Conservation (phyloP, 805 yeast species). For the Wickerhamomyces pijperi region DNA sequence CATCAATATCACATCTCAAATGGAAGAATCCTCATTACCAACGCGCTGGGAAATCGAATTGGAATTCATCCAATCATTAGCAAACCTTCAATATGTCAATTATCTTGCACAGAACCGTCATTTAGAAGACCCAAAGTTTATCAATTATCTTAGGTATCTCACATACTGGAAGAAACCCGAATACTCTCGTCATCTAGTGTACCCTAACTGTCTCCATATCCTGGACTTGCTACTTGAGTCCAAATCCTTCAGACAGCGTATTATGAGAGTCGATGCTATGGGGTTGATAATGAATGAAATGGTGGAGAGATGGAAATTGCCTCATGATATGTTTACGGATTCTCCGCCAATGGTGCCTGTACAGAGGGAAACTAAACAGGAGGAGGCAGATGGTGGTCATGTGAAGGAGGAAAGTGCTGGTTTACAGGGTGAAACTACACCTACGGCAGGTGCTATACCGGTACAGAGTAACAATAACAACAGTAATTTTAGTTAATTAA, state of each 20-base stretch:
- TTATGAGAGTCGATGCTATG: slow-evolving; percentile 45
- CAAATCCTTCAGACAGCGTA: slow-evolving; percentile 41
- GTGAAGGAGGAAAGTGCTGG: too few relatives aligned
- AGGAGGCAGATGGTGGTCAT: too few relatives aligned
- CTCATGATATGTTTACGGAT: slow-evolving; percentile 5
- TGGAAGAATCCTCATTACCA: slow-evolving; percentile 28
- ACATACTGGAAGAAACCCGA: slow-evolving; percentile 78
- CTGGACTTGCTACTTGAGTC: slow-evolving; percentile 34
- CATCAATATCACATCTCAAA: too few relatives aligned
- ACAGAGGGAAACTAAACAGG: slow-evolving; percentile 1
- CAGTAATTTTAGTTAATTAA: too few relatives aligned
- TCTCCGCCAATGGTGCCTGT: background rate
- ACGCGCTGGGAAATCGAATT: slow-evolving; percentile 76
- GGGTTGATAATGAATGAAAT: slow-evolving; percentile 59
- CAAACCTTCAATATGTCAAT: slow-evolving; percentile 80
- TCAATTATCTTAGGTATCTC: slow-evolving; percentile 67
- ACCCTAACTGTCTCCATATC: slow-evolving; percentile 83
- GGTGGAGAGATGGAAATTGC: slow-evolving; percentile 52
- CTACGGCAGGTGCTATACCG: too few relatives aligned
- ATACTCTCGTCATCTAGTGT: slow-evolving; percentile 58
- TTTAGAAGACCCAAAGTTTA: slow-evolving; percentile 59
- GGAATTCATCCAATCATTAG: slow-evolving; percentile 81
- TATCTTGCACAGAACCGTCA: slow-evolving; percentile 78
- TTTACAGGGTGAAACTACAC: too few relatives aligned
- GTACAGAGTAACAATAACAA: too few relatives aligned